phyloP scores from a whole-genome alignment of 805 yeast species.

The Myxozyma mucilagina region DNA sequence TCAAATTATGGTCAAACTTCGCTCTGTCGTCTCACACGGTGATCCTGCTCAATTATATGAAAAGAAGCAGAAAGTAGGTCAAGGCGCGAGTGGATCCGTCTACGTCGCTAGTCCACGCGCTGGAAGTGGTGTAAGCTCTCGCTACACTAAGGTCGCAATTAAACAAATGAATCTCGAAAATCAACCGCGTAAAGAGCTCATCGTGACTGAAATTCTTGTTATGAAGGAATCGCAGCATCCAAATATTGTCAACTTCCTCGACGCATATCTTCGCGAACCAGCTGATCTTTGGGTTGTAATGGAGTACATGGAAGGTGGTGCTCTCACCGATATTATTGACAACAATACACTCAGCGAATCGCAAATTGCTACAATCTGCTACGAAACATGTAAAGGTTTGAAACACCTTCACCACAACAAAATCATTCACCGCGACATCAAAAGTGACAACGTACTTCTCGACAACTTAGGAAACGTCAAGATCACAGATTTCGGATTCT shows the following conservation, averaged over 20 bases:
- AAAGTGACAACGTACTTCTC: conserved; percentile 88
- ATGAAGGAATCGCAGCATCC: conserved; percentile 95
- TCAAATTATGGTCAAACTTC: conserved; percentile 68
- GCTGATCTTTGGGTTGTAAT: conserved; percentile 96
- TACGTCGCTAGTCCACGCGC: conserved; percentile 44
- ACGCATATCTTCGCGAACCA: conserved; percentile 77
- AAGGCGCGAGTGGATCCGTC: conserved; percentile 97
- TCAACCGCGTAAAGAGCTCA: conserved; percentile 92
- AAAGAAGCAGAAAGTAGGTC: conserved; percentile 64
- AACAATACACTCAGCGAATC: conserved; percentile 79
- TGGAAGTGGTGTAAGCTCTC: conserved; percentile 6
- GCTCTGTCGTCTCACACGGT: conserved; percentile 76
- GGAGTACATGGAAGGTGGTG: conserved; percentile 99
- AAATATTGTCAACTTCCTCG: conserved; percentile 91
- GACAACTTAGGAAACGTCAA: conserved; percentile 84
- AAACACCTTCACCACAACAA: conserved; percentile 89
- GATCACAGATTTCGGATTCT: conserved; percentile 90
- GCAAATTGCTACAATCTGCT: conserved; percentile 89
- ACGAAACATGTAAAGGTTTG: conserved; percentile 86
- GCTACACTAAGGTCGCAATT: conserved; percentile 69
- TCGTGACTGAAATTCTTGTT: conserved; percentile 91
- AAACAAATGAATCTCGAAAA: conserved; percentile 91
- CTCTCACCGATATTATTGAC: conserved; percentile 91
- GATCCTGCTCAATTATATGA: conserved; percentile 75
- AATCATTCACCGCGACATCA: conserved; percentile 94